These are phyloP conservation scores for Arabis alpina DNA, from an alignment of 345 rosid species.

Conservation along the genomic window DNA sequence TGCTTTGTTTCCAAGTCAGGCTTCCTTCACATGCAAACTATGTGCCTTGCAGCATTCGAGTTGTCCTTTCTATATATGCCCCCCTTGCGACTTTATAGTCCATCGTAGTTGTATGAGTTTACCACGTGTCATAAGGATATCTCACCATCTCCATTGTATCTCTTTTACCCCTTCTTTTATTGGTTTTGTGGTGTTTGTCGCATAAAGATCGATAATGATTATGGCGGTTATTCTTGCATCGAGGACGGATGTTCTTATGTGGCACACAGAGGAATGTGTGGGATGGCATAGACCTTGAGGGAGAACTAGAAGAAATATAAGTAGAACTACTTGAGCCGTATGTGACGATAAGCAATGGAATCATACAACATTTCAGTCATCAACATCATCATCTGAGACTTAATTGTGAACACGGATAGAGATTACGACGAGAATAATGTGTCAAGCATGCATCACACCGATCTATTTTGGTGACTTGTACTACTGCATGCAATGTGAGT, in stretches of 20 bases:
- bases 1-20: neutral
- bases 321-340: neutral
- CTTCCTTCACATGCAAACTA: neutral
- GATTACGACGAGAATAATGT: neutral
- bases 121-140: constrained; percentile 3
- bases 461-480: neutral
- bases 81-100: neutral
- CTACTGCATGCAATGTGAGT: neutral
- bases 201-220: neutral
- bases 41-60: neutral
- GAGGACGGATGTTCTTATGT: neutral
- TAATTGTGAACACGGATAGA: neutral
- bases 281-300: constrained; percentile 7
- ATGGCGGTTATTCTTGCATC: neutral
- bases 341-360: neutral
- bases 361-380: neutral
- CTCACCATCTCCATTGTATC: neutral
- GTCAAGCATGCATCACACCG: neutral
- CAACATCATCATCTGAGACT: neutral
- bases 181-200: constrained; percentile 8
- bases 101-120: neutral
- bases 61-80: neutral
- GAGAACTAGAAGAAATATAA: neutral
- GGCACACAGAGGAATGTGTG: neutral
- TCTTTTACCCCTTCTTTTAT: neutral